These are phyloP conservation scores for Pyrus betulifolia DNA, from an alignment of 306 rosid species.

Conservation along the genomic window DNA sequence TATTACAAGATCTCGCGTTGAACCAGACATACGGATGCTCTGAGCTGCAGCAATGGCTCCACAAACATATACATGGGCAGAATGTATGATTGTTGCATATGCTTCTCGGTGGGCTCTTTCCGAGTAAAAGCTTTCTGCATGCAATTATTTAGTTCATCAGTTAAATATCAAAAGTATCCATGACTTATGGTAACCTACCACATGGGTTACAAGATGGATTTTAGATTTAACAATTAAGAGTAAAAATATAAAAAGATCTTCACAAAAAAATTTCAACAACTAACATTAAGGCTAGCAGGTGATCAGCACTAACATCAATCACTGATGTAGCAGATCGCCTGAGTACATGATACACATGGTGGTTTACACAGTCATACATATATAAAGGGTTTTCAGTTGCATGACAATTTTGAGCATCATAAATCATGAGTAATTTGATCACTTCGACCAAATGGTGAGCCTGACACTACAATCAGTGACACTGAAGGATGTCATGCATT, in stretches of 20 bases:
- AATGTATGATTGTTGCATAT: constrained; percentile 90
- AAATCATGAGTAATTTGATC: not conserved
- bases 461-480: not conserved
- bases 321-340: not conserved
- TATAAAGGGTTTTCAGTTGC: not conserved
- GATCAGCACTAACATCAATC: not conserved
- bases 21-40: constrained; percentile 86
- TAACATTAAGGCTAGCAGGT: not conserved
- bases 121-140: not conserved
- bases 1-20: constrained; percentile 79
- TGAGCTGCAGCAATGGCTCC: constrained; percentile 97
- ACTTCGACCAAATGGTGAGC: not conserved
- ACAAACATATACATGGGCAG: constrained; percentile 86
- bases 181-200: not conserved
- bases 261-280: not conserved
- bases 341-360: not conserved
- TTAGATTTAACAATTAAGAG: not conserved
- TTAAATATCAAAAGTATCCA: not conserved
- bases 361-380: not conserved
- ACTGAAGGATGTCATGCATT: not conserved
- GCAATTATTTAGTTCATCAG: not conserved
- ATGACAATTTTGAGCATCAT: not conserved
- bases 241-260: not conserved
- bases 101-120: constrained; percentile 50
- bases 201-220: not conserved